These are phyloP conservation scores for Pseudogymnoascus sp. DNA, from an alignment of 2,329 filamentous ascomycete genomes.

Conservation along the genomic window DNA sequence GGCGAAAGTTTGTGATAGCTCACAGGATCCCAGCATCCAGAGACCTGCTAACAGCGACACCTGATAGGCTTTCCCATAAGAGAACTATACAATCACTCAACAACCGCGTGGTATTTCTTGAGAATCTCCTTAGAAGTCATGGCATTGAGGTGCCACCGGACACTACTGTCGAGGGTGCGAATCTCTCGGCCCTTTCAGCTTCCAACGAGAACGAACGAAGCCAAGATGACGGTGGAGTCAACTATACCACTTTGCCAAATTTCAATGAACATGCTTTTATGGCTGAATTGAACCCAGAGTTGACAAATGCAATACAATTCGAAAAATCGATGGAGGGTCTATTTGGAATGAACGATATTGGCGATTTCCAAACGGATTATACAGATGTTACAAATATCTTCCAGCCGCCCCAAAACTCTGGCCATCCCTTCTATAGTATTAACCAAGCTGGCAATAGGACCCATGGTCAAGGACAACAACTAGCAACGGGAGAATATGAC, in stretches of 20 bases:
- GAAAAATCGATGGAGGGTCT: not conserved
- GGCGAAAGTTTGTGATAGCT: not conserved
- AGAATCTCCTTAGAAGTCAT: not conserved
- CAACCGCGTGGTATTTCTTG: not conserved
- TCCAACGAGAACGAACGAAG: not conserved
- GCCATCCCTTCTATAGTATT: not conserved
- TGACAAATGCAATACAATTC: not conserved
- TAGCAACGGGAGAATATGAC: not conserved
- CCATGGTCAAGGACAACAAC: not conserved
- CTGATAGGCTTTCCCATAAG: not conserved
- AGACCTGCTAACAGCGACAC: not conserved
- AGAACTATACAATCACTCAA: not conserved
- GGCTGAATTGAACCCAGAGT: not conserved
- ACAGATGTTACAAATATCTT: not conserved
- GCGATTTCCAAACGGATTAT: not conserved
- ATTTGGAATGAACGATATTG: conserved; percentile 1
- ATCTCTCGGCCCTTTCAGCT: not conserved
- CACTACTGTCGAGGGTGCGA: not conserved
- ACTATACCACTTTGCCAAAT: not conserved
- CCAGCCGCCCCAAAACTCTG: not conserved
- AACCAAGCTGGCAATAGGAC: not conserved
- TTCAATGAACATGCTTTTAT: not conserved
- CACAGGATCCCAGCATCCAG: not conserved
- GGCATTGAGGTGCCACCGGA: not conserved
- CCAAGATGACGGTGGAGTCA: not conserved